Percentiles rank a stretch among this genome's conserved stretches.
Conservation (phyloP, 805 yeast species). For the Huiozyma naganishii region DNA sequence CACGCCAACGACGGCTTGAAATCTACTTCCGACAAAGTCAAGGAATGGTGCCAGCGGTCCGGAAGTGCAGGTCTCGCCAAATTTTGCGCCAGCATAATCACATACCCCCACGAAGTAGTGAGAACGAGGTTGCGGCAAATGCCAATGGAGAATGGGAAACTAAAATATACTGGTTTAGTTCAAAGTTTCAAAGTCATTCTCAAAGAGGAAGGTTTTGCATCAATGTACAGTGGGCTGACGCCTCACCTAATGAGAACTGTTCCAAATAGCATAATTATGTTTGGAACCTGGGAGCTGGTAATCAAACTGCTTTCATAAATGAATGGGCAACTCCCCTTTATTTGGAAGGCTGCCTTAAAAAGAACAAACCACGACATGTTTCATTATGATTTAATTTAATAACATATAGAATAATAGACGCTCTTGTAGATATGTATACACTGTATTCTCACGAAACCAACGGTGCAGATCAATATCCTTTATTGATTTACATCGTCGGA, state of each 20-base stretch:
- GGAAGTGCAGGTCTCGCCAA: constrained; percentile 98
- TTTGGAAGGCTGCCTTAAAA: too few species aligned
- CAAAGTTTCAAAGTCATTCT: constrained; percentile 81
- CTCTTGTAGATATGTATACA: constrained; percentile 2
- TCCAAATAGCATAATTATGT: constrained; percentile 96
- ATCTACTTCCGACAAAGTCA: constrained; percentile 46
- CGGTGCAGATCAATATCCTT: too few species aligned
- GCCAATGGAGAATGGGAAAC: constrained; percentile 67
- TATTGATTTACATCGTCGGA: too few species aligned
- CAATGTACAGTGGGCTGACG: constrained; percentile 96
- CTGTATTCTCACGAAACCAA: background rate
- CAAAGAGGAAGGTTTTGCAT: constrained; percentile 83
- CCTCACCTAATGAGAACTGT: constrained; percentile 95
- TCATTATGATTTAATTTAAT: background rate
- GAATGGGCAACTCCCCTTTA: background rate
- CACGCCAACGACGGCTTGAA: constrained; percentile 26
- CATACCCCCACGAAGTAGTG: constrained; percentile 96
- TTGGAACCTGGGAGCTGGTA: constrained; percentile 95
- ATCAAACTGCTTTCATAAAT: constrained; percentile 41
- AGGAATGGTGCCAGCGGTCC: constrained; percentile 91
- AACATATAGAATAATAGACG: background rate
- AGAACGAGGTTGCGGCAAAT: constrained; percentile 94
- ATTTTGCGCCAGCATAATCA: constrained; percentile 79
- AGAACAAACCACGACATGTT: background rate
- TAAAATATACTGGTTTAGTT: constrained; percentile 79